Base-by-base conservation (phyloP, 2,329 filamentous ascomycete genomes). In the Trichoderma citrinoviride region DNA sequence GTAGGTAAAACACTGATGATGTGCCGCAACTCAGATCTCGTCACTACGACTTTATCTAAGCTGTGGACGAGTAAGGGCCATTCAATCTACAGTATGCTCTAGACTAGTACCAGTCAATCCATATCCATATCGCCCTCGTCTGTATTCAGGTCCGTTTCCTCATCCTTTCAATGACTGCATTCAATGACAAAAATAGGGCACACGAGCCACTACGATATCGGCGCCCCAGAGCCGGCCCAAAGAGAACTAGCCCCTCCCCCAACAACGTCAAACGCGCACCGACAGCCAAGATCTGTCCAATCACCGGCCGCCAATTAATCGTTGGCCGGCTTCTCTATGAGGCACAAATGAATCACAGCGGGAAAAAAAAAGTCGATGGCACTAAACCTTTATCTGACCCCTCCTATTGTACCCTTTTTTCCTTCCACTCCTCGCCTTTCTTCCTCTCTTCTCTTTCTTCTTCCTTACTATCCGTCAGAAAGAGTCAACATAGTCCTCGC, bases 381-480 rank as follows among this genome's bases (percentile, higher is more conserved):
- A 27, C 58, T 61, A 52, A 52, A 19, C 49, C 43, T 25, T 53
- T 41, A 52, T 54, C 60, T 62, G 37, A 46, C 52, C 50, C 50
- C 41, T 55, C 61, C 27, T 37, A 40, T 7, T 37, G 41, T 21
- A 52, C 52, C 68, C 61, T 67, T 65, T 66, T 69, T 63, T 65
- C 52, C 54, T 46, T 53, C 29, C 67, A 49, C 55, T 56, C 65
- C 65, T 55, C 50, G 52, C 67, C 46, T 58, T 44, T 21, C 21
- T 19, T 37, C 25, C 33, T 49, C 37, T 44, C 25, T 52, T 49
- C 21, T 50, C 55, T 6, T 17, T 50, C 12, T 57, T 44, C 29
- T 29, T 19, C 43, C 23, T 64, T 46, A 49, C 40, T 61, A 62
- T 44, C 63, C 19, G 50, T 65, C 65, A 58, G 66, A 67, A 37